phyloP scores from a whole-genome alignment of 106 monocot genomes.

The Dioscorea zingiberensis region DNA sequence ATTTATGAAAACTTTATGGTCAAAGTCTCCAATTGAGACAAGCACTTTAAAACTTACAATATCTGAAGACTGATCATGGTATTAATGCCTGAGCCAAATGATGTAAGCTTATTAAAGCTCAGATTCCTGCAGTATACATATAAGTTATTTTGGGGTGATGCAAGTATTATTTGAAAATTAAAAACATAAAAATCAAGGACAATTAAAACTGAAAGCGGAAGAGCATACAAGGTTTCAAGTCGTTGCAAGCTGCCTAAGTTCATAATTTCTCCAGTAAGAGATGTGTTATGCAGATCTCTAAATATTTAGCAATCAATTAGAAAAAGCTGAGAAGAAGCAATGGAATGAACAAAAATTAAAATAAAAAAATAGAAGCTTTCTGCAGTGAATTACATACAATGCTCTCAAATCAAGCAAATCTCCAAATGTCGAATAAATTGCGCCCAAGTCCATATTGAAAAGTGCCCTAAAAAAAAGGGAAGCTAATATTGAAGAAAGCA shows the following conservation, averaged over 20 bases:
- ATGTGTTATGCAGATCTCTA: conserved; percentile 55
- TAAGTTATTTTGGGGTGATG: no score
- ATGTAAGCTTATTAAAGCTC: conserved; percentile 54
- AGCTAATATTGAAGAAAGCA: no score
- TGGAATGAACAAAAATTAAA: no score
- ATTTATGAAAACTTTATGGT: no score
- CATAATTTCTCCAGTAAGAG: conserved; percentile 38
- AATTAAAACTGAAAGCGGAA: neutral
- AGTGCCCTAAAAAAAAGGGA: conserved; percentile 22
- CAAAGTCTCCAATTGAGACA: no score
- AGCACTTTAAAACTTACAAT: conserved; percentile 25
- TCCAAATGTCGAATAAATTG: conserved; percentile 39
- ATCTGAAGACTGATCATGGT: conserved; percentile 43
- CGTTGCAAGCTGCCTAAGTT: conserved; percentile 49
- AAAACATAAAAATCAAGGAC: neutral
- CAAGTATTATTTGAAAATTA: neutral
- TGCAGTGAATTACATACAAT: conserved; percentile 18
- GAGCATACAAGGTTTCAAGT: conserved; percentile 34
- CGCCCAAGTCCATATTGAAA: conserved; percentile 33
- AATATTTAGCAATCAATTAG: no score
- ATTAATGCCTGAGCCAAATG: conserved; percentile 38
- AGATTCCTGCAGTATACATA: conserved; percentile 33
- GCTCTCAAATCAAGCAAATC: conserved; percentile 42
- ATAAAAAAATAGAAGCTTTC: neutral
- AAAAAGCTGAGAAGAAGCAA: no score